Evolutionary conservation across 2,329 filamentous ascomycete species (phyloP), one percentile per base, ranked within the genome.

Genomic region (Herpomyces periplanetae): DNA sequence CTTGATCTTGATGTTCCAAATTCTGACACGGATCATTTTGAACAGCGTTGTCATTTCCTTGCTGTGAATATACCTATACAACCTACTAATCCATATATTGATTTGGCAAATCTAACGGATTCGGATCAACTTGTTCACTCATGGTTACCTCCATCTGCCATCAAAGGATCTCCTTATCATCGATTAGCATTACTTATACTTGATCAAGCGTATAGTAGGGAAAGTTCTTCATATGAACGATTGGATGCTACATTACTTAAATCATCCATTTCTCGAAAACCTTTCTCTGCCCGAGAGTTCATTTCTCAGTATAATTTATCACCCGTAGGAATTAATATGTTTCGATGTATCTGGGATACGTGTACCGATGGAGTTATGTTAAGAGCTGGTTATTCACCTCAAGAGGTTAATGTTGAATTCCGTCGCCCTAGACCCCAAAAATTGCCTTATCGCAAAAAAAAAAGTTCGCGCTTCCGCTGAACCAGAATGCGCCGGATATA

Each of bases 111-210:
- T 28, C 44, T 68, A 10, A 4, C 13, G 13, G n/a, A n/a, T n/a
- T n/a, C n/a, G n/a, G n/a, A n/a, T n/a, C n/a, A n/a, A n/a, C n/a
- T n/a, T n/a, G 54, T 66, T 22, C 37, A 56, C 1, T 60, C 69
- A 2, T 96, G 75, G 68, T 44, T 73, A 10, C 62, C 75, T 1
- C 63, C 80, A 1, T 68, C 64, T 33, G 60, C 69, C 1, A 65
- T 87, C 35, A 85, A 80, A 44, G 80, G 80, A 22, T 53, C 62
- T 2, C 66, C 66, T 2, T 88, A 91, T 42, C 80, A 91, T 40
- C 64, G 80, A 20, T 47, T 91, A 21, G 60, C 61, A 18, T 43
- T 91, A 24, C 63, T 80, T 34, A 44, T 96, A 10, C 45, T 91
- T 19, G 56, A 85, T 42, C 80, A 96, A 39, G 44, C 50, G 19